Evolutionary conservation across 805 yeast species (phyloP).

Genomic region (Candida odintsovae): DNA sequence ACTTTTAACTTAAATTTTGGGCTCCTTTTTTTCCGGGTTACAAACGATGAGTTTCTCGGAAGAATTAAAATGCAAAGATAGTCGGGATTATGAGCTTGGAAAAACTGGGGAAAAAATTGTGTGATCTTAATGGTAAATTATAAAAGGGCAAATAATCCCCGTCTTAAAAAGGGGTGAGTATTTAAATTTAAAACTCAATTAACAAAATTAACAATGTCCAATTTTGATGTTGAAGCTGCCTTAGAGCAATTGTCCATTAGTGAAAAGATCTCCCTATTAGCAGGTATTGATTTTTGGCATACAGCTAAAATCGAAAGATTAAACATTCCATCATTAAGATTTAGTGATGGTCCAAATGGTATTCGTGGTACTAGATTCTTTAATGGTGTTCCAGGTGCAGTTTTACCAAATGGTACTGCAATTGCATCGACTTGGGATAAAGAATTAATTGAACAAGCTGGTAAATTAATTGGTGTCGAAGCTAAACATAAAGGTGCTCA

Average conservation of each 20-base stretch:
- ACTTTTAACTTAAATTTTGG: no score
- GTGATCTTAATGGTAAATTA: no score
- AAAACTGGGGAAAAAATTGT: not conserved
- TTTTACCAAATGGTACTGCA: constrained; percentile 56
- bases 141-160: not conserved
- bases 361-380: constrained; percentile 45
- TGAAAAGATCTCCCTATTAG: constrained; percentile 15
- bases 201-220: not conserved
- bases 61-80: not conserved
- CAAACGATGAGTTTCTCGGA: not conserved
- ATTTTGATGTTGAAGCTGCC: constrained; percentile 17
- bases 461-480: constrained; percentile 46
- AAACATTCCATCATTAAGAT: constrained; percentile 38
- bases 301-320: constrained; percentile 28
- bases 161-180: no score
- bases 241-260: constrained; percentile 6
- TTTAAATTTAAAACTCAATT: no score
- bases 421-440: constrained; percentile 50
- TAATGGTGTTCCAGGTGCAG: constrained; percentile 44
- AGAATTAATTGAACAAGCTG: constrained; percentile 39
- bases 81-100: no score
- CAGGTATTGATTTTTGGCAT: constrained; percentile 45
- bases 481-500: constrained; percentile 48
- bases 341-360: constrained; percentile 59
- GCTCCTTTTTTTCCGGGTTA: no score